phyloP scores from a whole-genome alignment of 2,329 filamentous ascomycete genomes.

The Aspergillus sojae region DNA sequence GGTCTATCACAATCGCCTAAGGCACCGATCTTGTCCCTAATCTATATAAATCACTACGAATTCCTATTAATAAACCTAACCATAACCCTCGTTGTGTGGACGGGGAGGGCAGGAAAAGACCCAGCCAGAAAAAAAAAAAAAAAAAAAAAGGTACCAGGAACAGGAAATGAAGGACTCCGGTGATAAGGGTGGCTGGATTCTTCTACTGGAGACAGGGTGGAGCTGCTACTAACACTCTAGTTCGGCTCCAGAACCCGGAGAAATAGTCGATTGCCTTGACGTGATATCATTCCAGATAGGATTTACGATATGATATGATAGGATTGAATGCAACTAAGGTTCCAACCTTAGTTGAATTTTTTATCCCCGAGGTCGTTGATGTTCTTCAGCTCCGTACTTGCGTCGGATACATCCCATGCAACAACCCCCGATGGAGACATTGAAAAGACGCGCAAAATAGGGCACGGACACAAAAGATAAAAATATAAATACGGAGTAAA shows the following conservation, averaged over 20 bases:
- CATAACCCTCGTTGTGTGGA: background rate
- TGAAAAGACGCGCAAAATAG: background rate
- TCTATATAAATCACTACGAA: background rate
- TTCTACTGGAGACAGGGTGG: slow-evolving; percentile 13
- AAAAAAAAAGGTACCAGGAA: slow-evolving; percentile 9
- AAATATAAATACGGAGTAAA: background rate
- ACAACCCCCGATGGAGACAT: background rate
- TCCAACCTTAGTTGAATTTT: background rate
- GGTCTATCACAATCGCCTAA: background rate
- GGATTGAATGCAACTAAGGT: background rate
- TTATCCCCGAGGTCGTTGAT: background rate
- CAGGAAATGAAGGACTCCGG: slow-evolving; percentile 7
- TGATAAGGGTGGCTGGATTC: slow-evolving; percentile 8
- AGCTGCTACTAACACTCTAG: slow-evolving; percentile 11
- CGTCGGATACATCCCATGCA: background rate
- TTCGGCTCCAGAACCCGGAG: slow-evolving; percentile 19
- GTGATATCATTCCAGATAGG: slow-evolving; percentile 14
- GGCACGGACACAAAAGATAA: background rate
- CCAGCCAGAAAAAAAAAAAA: slow-evolving; percentile 8
- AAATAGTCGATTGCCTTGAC: slow-evolving; percentile 17
- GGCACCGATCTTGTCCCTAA: background rate
- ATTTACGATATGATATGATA: slow-evolving; percentile 8
- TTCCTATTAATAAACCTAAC: slow-evolving; percentile 9
- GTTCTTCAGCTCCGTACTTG: background rate
- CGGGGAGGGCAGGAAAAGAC: slow-evolving; percentile 2